phyloP scores from a whole-genome alignment of 2,329 filamentous ascomycete genomes.

The Clarireedia homoeocarpa region DNA sequence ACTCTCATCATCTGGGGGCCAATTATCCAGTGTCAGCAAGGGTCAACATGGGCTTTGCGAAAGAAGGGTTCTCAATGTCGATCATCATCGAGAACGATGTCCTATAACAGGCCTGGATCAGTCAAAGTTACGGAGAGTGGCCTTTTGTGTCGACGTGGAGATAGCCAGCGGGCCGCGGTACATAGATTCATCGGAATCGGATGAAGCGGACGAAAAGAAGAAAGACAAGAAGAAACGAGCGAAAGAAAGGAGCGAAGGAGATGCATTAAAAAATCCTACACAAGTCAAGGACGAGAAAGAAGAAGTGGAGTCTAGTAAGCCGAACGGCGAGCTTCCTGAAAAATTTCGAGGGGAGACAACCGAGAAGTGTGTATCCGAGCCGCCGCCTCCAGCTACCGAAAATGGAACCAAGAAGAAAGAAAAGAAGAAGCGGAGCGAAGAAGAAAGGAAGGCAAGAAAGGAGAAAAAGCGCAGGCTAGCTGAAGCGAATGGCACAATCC shows the following conservation, averaged over 20 bases:
- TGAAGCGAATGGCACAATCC: slow-evolving; percentile 79
- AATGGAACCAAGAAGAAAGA: slow-evolving; percentile 69
- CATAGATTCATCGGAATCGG: slow-evolving; percentile 53
- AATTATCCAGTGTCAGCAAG: slow-evolving; percentile 32
- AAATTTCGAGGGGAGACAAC: slow-evolving; percentile 33
- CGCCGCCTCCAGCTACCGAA: slow-evolving; percentile 16
- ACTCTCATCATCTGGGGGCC: slow-evolving; percentile 53
- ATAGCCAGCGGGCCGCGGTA: slow-evolving; percentile 85
- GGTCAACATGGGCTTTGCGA: slow-evolving; percentile 67
- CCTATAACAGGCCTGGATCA: slow-evolving; percentile 70
- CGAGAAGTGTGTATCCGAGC: slow-evolving; percentile 10
- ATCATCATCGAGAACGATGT: slow-evolving; percentile 71
- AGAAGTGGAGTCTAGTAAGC: slow-evolving; percentile 23
- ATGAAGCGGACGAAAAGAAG: slow-evolving; percentile 38
- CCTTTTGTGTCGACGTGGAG: slow-evolving; percentile 95
- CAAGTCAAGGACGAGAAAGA: slow-evolving; percentile 51
- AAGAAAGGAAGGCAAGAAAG: slow-evolving; percentile 84
- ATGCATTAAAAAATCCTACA: slow-evolving; percentile 61
- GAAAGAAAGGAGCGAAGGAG: slow-evolving; percentile 65
- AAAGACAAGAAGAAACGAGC: slow-evolving; percentile 58
- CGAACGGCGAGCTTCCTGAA: slow-evolving; percentile 34
- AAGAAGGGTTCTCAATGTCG: slow-evolving; percentile 76
- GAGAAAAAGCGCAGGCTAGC: slow-evolving; percentile 80
- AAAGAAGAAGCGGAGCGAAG: slow-evolving; percentile 92
- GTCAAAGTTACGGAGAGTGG: slow-evolving; percentile 75